Base-by-base conservation (phyloP, 805 yeast genomes). In the Pichia manshurica region DNA sequence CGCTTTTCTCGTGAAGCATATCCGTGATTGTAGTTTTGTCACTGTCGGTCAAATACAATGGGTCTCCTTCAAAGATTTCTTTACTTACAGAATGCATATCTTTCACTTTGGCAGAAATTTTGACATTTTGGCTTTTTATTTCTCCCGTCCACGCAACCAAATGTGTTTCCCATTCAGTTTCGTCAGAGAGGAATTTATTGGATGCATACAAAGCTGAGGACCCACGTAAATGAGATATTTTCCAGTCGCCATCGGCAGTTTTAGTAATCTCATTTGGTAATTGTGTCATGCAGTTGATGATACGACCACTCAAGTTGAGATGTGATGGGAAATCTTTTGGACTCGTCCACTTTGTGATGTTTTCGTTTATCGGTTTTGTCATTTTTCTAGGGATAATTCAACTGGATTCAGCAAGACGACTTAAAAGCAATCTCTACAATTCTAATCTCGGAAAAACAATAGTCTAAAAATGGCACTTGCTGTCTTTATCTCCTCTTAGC, bases 81-180 rank as follows among this genome's bases (percentile, higher is more conserved):
- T 37, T 37, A 21, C 23, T 4, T 37, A 23, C 21, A 17, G 21
- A 21, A 10, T n/a, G 12, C n/a, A 37, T 19, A 10, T 37, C 40
- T 21, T 37, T 21, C n/a, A 37, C 40, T 63, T 45, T 61, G 52
- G 23, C 55, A 44, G 15, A 62, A 56, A 42, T 66, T 64, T 51
- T 37, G n/a, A 37, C 23, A 21, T 21, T 7, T 5, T 25, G 15
- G 21, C n/a, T 35, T 0, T 17, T 19, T 8, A 93, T 71, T 64
- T 89, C 98, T 40, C 99, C 99, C 0, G 97, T 86, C 99, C 99
- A 93, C 1, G 88, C 97, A 44, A 93, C 81, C 44, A 87, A 68
- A 55, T 88, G 87, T 40, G 90, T 82, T 52, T 89, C 95, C 93
- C 96, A 91, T 20, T 81, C 77, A 0, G 90, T 77, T 40, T 80